A percentile compares a stretch with the other conserved stretches of the same genome.
These are phyloP conservation scores for Vigna trinervia DNA, from an alignment of 306 rosid genomes.

Conservation along the genomic window DNA sequence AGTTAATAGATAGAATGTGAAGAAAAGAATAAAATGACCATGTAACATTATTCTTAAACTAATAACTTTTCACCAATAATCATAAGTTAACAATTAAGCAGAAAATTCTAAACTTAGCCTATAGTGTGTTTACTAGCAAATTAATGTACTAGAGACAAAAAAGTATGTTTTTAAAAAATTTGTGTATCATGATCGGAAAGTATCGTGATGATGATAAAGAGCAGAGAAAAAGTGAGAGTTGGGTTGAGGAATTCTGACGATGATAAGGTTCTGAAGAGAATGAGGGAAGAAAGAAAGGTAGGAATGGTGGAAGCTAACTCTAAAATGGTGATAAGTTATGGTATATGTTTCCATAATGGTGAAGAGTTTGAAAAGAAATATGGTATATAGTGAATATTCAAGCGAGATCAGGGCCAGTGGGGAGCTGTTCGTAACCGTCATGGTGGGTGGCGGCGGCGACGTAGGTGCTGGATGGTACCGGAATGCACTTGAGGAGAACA, in stretches of 20 bases:
- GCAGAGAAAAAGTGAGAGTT: too few relatives aligned
- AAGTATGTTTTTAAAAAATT: too few relatives aligned
- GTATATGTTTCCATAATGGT: neutral
- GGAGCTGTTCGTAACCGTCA: slow-evolving; percentile 72
- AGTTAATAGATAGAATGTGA: neutral
- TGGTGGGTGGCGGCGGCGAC: slow-evolving; percentile 22
- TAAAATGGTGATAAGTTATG: neutral
- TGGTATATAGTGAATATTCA: slow-evolving; percentile 33
- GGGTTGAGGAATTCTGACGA: too few relatives aligned
- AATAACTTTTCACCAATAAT: too few relatives aligned
- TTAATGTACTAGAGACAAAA: slow-evolving; percentile 5
- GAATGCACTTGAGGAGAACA: slow-evolving; percentile 70
- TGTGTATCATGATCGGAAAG: too few relatives aligned
- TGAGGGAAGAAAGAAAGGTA: too few relatives aligned
- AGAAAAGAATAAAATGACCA: neutral
- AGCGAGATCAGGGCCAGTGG: slow-evolving; percentile 76
- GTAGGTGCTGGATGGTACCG: slow-evolving; percentile 44
- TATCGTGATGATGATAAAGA: too few relatives aligned
- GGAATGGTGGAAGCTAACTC: neutral
- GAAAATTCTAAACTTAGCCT: slow-evolving; percentile 7
- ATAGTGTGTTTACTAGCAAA: slow-evolving; percentile 17
- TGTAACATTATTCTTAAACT: neutral
- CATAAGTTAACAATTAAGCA: neutral
- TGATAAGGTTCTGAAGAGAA: neutral
- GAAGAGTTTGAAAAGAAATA: neutral